phyloP scores from a whole-genome alignment of 2,329 filamentous ascomycete species.

The Parastagonospora nodorum region DNA sequence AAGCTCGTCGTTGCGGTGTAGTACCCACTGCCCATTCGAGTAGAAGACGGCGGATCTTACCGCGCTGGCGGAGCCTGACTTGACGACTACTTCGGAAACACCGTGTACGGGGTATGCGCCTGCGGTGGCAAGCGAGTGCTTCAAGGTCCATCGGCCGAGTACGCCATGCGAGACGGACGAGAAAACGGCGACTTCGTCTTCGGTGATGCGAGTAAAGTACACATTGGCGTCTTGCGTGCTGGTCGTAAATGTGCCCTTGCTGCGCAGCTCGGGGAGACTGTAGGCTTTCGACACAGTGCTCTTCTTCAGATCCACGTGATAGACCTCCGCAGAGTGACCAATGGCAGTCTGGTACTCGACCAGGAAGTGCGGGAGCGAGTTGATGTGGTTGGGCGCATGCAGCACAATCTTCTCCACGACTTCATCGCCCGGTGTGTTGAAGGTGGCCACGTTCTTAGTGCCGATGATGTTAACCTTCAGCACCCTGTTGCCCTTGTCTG shows the following conservation, averaged over 20 bases:
- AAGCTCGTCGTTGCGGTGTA: slow-evolving; percentile 80
- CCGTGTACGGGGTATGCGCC: slow-evolving; percentile 63
- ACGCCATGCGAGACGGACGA: slow-evolving; percentile 79
- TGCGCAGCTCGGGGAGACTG: slow-evolving; percentile 72
- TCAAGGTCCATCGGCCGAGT: slow-evolving; percentile 73
- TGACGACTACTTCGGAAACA: slow-evolving; percentile 81
- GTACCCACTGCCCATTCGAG: slow-evolving; percentile 73
- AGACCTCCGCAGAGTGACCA: slow-evolving; percentile 83
- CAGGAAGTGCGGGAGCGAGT: slow-evolving; percentile 80
- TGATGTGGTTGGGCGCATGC: slow-evolving; percentile 74
- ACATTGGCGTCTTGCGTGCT: slow-evolving; percentile 80
- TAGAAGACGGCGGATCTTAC: slow-evolving; percentile 75
- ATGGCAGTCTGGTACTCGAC: slow-evolving; percentile 75
- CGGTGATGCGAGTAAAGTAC: slow-evolving; percentile 83
- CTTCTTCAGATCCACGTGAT: slow-evolving; percentile 76
- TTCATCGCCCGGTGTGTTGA: slow-evolving; percentile 49
- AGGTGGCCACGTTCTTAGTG: slow-evolving; percentile 50
- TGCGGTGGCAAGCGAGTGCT: slow-evolving; percentile 43
- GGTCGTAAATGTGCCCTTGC: slow-evolving; percentile 75
- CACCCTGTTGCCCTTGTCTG: slow-evolving; percentile 64
- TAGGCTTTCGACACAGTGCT: slow-evolving; percentile 77
- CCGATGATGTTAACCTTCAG: slow-evolving; percentile 74
- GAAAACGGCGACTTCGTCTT: slow-evolving; percentile 73
- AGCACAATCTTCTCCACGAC: slow-evolving; percentile 61
- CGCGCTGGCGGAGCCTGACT: slow-evolving; percentile 70